These are phyloP conservation scores for Lyophyllum shimeji DNA, from an alignment of 768 basidiomycete genomes.

Conservation along the genomic window DNA sequence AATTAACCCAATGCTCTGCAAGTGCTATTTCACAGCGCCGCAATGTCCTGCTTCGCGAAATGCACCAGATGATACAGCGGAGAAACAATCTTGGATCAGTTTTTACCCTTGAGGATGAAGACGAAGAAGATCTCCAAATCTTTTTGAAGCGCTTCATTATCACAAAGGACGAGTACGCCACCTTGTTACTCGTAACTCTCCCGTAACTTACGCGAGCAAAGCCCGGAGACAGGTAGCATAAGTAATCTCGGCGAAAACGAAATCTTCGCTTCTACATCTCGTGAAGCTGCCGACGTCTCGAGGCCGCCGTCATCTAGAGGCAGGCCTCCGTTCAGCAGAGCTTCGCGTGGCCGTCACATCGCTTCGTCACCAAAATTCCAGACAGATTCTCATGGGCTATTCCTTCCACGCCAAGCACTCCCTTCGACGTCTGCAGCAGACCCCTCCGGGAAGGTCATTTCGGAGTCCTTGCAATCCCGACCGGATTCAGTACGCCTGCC, in stretches of 20 bases:
- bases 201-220: conserved; percentile 19
- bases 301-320: not conserved
- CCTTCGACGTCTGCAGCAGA: not conserved
- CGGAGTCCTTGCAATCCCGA: not conserved
- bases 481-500: not conserved
- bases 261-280: conserved; percentile 16
- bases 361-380: conserved; percentile 1
- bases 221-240: conserved; percentile 42
- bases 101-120: conserved; percentile 36
- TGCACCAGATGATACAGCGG: conserved; percentile 64
- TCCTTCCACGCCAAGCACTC: not conserved
- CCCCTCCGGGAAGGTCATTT: not conserved
- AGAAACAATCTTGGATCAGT: conserved; percentile 45
- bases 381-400: not conserved
- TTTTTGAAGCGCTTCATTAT: conserved; percentile 64
- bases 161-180: conserved; percentile 42
- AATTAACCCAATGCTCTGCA: conserved; percentile 10
- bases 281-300: not conserved
- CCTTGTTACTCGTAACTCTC: conserved; percentile 5
- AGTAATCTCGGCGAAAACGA: conserved; percentile 33
- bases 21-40: conserved; percentile 66
- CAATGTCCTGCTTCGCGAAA: conserved; percentile 70
- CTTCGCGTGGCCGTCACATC: not conserved
- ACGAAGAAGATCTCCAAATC: conserved; percentile 40
- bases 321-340: not conserved